Evolutionary conservation across 1,284 basidiomycete species (phyloP).

Genomic region (Ganoderma meredithae): DNA sequence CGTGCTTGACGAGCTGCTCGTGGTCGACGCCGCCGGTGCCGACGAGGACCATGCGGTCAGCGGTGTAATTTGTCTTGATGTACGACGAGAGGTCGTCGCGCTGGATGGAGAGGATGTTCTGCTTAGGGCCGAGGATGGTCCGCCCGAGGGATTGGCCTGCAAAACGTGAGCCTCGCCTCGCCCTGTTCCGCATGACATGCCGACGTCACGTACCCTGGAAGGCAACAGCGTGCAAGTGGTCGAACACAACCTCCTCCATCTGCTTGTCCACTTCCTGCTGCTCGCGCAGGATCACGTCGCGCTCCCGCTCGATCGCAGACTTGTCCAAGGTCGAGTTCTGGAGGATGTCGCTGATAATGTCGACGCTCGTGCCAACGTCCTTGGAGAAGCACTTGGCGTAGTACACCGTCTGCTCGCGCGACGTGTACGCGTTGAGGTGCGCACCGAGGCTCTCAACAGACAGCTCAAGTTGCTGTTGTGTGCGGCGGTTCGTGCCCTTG

Average conservation of each 20-base stretch:
- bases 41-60: slow-evolving; percentile 98
- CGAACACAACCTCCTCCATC: slow-evolving; percentile 98
- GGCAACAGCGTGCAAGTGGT: slow-evolving; percentile 96
- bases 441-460: slow-evolving; percentile 99
- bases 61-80: slow-evolving; percentile 98
- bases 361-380: slow-evolving; percentile 91
- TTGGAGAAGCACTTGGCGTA: slow-evolving; percentile 99
- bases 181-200: slow-evolving; percentile 13
- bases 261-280: slow-evolving; percentile 99
- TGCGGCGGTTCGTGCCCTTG: slow-evolving; percentile 92
- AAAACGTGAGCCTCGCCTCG: slow-evolving; percentile 19
- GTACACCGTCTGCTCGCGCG: slow-evolving; percentile 99
- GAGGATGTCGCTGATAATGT: slow-evolving; percentile 98
- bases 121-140: slow-evolving; percentile 97
- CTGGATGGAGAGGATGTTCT: slow-evolving; percentile 96
- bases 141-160: slow-evolving; percentile 92
- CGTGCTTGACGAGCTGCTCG: slow-evolving; percentile 92
- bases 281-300: slow-evolving; percentile 96
- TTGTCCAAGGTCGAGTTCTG: slow-evolving; percentile 97
- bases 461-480: slow-evolving; percentile 92
- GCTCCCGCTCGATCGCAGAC: slow-evolving; percentile 92
- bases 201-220: slow-evolving; percentile 78
- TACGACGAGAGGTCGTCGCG: slow-evolving; percentile 90
- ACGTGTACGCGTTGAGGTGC: slow-evolving; percentile 98
- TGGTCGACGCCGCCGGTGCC: slow-evolving; percentile 97